phyloP scores from a whole-genome alignment of 2,329 filamentous ascomycete species.

The Macroventuria anomochaeta region DNA sequence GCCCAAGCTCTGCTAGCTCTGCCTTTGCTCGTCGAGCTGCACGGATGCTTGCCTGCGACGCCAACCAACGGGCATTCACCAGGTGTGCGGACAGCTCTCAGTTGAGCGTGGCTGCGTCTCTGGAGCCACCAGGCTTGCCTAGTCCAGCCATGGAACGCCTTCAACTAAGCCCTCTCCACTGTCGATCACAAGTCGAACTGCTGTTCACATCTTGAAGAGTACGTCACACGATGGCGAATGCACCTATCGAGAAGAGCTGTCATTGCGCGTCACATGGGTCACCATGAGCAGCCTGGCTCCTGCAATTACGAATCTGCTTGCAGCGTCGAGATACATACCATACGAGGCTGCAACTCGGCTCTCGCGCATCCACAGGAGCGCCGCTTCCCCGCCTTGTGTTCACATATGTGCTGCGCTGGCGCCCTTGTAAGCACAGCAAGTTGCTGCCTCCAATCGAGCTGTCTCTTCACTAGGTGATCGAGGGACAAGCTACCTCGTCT shows the following conservation, averaged over 20 bases:
- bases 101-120: conserved; percentile 16
- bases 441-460: conserved; percentile 1
- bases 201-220: background rate
- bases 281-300: conserved; percentile 24
- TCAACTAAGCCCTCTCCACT: background rate
- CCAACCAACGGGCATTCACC: conserved; percentile 26
- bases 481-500: background rate
- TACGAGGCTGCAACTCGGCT: conserved; percentile 24
- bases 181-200: background rate
- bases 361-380: conserved; percentile 20
- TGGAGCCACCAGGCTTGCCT: conserved; percentile 11
- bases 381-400: conserved; percentile 23
- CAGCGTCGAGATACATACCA: conserved; percentile 18
- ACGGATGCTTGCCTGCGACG: conserved; percentile 7
- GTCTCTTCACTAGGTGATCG: background rate
- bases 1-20: conserved; percentile 15
- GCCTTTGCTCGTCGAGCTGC: conserved; percentile 13
- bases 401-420: conserved; percentile 36
- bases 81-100: conserved; percentile 15
- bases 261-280: conserved; percentile 23
- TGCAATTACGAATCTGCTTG: conserved; percentile 22
- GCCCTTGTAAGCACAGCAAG: conserved; percentile 21
- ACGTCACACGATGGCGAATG: conserved; percentile 16
- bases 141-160: conserved; percentile 14
- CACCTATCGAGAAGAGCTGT: background rate